Evolutionary conservation across 2,329 filamentous ascomycete species (phyloP).

Genomic region (Fusarium acutatum): DNA sequence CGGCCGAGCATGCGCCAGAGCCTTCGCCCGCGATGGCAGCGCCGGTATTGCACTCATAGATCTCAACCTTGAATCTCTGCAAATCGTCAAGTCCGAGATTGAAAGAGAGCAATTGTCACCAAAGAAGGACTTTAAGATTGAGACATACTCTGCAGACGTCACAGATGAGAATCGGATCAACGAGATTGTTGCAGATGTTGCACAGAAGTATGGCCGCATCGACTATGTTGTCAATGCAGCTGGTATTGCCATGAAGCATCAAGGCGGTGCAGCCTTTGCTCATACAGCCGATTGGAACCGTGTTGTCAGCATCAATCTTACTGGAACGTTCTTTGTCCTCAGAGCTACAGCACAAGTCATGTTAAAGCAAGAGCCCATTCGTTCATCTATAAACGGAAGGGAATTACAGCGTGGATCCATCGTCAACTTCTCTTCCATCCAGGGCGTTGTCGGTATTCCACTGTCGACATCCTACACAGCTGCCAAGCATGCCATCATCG

Average conservation of each 20-base stretch:
- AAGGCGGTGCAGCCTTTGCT: conserved; percentile 48
- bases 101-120: conserved; percentile 5
- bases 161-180: conserved; percentile 41
- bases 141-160: conserved; percentile 38
- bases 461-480: conserved; percentile 31
- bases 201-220: conserved; percentile 46
- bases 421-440: conserved; percentile 32
- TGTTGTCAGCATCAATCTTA: conserved; percentile 54
- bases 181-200: conserved; percentile 38
- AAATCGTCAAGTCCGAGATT: conserved; percentile 30
- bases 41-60: conserved; percentile 44
- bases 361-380: conserved; percentile 53
- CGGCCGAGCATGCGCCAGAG: conserved; percentile 42
- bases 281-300: conserved; percentile 50
- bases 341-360: conserved; percentile 52
- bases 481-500: conserved; percentile 31
- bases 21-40: conserved; percentile 41
- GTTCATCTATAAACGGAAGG: conserved; percentile 45
- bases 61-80: conserved; percentile 31
- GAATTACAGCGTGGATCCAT: conserved; percentile 27
- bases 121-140: neutral
- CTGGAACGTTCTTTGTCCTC: conserved; percentile 53
- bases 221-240: conserved; percentile 54
- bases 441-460: conserved; percentile 24
- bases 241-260: conserved; percentile 50